These are phyloP conservation scores for Prillingera fragicola DNA, from an alignment of 1,284 basidiomycete genomes.

Conservation along the genomic window DNA sequence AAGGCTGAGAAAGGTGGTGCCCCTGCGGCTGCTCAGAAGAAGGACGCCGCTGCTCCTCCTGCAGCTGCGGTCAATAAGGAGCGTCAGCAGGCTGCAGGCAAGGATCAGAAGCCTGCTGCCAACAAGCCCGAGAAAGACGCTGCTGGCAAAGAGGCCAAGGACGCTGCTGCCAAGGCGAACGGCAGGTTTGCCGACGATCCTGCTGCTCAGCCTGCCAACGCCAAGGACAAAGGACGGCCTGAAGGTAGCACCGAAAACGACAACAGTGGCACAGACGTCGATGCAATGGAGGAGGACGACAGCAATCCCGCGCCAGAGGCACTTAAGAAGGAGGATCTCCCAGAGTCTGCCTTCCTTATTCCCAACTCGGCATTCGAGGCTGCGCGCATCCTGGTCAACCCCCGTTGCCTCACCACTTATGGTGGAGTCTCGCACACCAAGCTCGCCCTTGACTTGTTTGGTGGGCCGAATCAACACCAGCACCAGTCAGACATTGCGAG, in stretches of 20 bases:
- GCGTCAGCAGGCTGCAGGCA: constrained; percentile 4
- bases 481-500: constrained; percentile 36
- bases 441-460: constrained; percentile 83
- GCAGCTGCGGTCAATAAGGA: constrained; percentile 32
- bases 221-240: constrained; percentile 22
- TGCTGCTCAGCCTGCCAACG: constrained; percentile 15
- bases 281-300: constrained; percentile 66
- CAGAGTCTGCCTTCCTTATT: constrained; percentile 55
- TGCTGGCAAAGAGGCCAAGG: constrained; percentile 11
- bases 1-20: constrained; percentile 24
- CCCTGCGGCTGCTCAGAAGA: constrained; percentile 6
- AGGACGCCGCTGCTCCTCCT: constrained; percentile 17
- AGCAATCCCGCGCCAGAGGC: constrained; percentile 42
- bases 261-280: constrained; percentile 79
- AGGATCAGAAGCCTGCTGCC: neutral
- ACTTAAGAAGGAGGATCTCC: constrained; percentile 40
- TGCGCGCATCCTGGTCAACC: constrained; percentile 86
- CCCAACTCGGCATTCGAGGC: constrained; percentile 83
- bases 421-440: constrained; percentile 91
- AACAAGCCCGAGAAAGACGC: constrained; percentile 11
- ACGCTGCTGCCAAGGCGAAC: constrained; percentile 1
- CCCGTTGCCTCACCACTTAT: constrained; percentile 90
- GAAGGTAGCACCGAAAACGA: constrained; percentile 19
- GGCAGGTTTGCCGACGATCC: constrained; percentile 14
- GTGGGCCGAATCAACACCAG: constrained; percentile 55